Evolutionary conservation across 495 filamentous ascomycete species (phyloP).

Genomic region (Lasiosphaeria hispida): DNA sequence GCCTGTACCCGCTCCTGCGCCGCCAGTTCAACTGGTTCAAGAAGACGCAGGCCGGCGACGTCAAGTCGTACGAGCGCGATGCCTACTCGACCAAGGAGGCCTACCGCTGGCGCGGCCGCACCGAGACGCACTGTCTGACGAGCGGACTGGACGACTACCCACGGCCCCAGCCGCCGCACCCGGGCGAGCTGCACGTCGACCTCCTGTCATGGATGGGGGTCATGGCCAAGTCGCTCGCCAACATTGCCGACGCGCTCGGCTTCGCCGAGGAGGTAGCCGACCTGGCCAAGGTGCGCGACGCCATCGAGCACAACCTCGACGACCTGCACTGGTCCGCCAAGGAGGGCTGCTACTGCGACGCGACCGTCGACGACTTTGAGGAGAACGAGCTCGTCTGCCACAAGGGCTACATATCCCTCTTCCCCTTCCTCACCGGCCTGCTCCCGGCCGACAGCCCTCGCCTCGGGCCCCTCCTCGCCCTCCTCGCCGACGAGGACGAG

Average conservation of each 20-base stretch:
- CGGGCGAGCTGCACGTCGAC: constrained; percentile 94
- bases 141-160: constrained; percentile 97
- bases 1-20: constrained; percentile 87
- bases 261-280: constrained; percentile 71
- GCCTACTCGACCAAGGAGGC: constrained; percentile 84
- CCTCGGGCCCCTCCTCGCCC: constrained; percentile 69
- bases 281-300: constrained; percentile 69
- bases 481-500: constrained; percentile 77
- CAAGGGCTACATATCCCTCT: constrained; percentile 92
- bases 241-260: constrained; percentile 70
- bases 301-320: constrained; percentile 83
- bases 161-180: constrained; percentile 91
- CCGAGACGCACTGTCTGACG: constrained; percentile 79
- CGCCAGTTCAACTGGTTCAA: constrained; percentile 94
- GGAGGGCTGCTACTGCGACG: constrained; percentile 84
- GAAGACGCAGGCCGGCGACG: constrained; percentile 83
- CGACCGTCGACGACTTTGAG: constrained; percentile 92
- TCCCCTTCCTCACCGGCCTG: constrained; percentile 83
- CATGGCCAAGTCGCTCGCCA: constrained; percentile 78
- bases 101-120: constrained; percentile 95
- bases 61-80: constrained; percentile 85
- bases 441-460: constrained; percentile 67
- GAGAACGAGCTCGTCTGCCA: constrained; percentile 89
- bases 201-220: constrained; percentile 95
- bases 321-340: constrained; percentile 88